Evolutionary conservation across 805 yeast species (phyloP), one percentile per base, ranked within the genome.

Genomic region (Suhomyces vadensis): DNA sequence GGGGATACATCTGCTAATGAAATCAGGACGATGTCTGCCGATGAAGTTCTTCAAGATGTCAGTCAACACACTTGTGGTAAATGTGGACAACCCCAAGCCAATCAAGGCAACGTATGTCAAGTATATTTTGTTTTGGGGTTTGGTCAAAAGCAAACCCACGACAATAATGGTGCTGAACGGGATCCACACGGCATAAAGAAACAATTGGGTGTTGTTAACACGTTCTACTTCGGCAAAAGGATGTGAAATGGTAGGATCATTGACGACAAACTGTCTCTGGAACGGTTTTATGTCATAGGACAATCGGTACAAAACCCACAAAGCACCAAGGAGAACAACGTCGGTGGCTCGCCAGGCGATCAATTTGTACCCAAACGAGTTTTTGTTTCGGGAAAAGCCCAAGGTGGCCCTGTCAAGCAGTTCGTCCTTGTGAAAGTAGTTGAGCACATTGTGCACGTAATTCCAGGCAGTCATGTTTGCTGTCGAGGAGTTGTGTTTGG

Each of bases 21-120:
- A 87, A 64, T 92, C 99, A 0, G 99, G 99, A 47, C 99, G 74
- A 49, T 85, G 87, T 58, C 97, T 78, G 4, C 97, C 97, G 43
- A 92, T 79, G 81, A 87, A 81, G 58, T 85, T 82, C 67, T 92
- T 92, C 47, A 88, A 60, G 11, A 83, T 69, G 56, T 88, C 88
- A 3, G 96, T 87, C 41, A 85, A 56, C 22, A 84, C 68, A 33
- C 81, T 73, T 22, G 87, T 80, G 10, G 82, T 64, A 14, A 80
- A 72, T 44, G 85, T 69, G 0, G 90, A 73, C 1, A 87, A 64
- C 7, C 69, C 60, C 20, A 87, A 70, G 1, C 96, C 96, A 19
- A 91, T 51, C 0, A 83, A 47, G 0, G 95, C 81, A 14, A 84
- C 65, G 59, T 85, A 82, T 8, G 77, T 24, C 56, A 31, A 22